Percentiles rank a stretch among this genome's conserved stretches.
phyloP scores from a whole-genome alignment of 129 eudicot species.

The Apium graveolens region DNA sequence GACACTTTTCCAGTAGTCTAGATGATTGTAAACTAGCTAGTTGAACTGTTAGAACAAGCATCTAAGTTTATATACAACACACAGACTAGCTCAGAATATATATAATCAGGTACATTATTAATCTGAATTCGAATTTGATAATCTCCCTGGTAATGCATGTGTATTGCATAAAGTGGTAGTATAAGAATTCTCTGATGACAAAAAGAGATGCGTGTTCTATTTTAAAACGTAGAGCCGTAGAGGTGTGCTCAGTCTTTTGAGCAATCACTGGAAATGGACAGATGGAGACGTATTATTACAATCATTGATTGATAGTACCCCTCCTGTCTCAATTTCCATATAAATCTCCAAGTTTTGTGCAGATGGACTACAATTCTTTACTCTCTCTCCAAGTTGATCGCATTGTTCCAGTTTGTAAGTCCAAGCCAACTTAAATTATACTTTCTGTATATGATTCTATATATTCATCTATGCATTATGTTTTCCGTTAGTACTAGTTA shows the following conservation, averaged over 20 bases:
- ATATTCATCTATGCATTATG: not conserved
- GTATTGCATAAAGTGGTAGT: not conserved
- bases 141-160: not conserved
- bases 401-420: not conserved
- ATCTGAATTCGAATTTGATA: too few relatives aligned
- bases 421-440: not conserved
- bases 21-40: too few relatives aligned
- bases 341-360: not conserved
- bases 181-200: not conserved
- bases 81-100: too few relatives aligned
- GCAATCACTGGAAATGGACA: not conserved
- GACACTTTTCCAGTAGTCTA: too few relatives aligned
- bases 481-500: too few relatives aligned
- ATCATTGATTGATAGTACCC: constrained; percentile 3
- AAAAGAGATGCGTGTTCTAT: not conserved
- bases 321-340: not conserved
- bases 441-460: not conserved
- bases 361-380: not conserved
- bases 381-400: not conserved
- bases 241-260: not conserved
- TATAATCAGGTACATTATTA: too few relatives aligned
- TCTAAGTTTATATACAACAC: too few relatives aligned
- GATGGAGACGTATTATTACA: not conserved
- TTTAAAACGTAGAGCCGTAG: not conserved
- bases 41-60: too few relatives aligned